These are phyloP conservation scores for Aspergillus udagawae DNA, from an alignment of 2,329 filamentous ascomycete species.

Conservation along the genomic window DNA sequence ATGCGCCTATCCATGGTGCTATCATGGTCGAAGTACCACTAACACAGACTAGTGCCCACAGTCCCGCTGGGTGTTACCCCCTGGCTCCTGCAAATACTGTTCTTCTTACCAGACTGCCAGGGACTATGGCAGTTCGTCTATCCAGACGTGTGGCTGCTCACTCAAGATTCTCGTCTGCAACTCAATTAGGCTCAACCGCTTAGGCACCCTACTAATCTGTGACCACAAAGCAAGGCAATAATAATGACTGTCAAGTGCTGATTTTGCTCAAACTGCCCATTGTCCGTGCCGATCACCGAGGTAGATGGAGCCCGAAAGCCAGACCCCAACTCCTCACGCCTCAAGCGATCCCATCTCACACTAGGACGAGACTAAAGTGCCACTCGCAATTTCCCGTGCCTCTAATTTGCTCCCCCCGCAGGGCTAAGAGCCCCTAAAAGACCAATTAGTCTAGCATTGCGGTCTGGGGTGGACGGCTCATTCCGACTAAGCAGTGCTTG, in stretches of 20 bases:
- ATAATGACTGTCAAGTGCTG: constrained; percentile 4
- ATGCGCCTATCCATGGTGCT: not conserved
- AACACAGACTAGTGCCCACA: not conserved
- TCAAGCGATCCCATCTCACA: not conserved
- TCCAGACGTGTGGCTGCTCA: no score
- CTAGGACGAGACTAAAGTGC: constrained; percentile 4
- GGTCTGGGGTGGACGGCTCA: constrained; percentile 7
- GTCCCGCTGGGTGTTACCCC: not conserved
- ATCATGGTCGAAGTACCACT: not conserved
- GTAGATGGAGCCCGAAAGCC: constrained; percentile 2
- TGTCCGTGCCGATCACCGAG: constrained; percentile 12
- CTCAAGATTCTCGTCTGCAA: no score
- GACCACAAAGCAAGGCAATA: not conserved
- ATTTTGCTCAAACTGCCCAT: constrained; percentile 2
- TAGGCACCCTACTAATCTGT: no score
- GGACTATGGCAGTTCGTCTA: no score
- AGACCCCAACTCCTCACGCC: not conserved
- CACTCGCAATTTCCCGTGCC: constrained; percentile 14
- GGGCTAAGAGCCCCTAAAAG: constrained; percentile 3
- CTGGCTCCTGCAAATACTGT: not conserved
- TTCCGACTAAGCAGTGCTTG: constrained; percentile 6
- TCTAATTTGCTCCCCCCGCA: constrained; percentile 9
- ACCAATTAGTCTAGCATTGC: not conserved
- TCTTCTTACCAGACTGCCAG: not conserved
- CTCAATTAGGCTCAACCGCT: no score